phyloP scores from a whole-genome alignment of 768 basidiomycete genomes.

The Suillus placidus region DNA sequence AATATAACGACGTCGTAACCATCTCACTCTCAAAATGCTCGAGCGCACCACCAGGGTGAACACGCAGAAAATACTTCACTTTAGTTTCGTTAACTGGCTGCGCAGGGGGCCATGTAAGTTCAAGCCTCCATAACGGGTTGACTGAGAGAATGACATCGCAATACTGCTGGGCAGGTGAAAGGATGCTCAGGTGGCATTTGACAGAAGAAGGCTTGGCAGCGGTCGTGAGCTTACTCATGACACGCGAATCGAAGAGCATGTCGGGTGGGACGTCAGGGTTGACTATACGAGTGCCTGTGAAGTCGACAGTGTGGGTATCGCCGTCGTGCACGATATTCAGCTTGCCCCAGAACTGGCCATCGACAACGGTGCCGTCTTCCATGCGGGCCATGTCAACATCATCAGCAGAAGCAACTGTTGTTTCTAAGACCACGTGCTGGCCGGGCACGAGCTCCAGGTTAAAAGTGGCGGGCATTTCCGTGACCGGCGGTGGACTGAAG shows the following conservation, averaged over 20 bases:
- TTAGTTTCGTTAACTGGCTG: constrained; percentile 69
- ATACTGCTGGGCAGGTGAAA: constrained; percentile 74
- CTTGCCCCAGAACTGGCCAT: constrained; percentile 88
- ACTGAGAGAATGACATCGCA: constrained; percentile 78
- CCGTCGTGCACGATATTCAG: constrained; percentile 79
- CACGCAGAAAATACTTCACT: constrained; percentile 81
- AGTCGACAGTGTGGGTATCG: constrained; percentile 80
- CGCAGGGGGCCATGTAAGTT: constrained; percentile 77
- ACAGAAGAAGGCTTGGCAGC: constrained; percentile 76
- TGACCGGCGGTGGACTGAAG: constrained; percentile 64
- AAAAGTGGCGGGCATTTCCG: constrained; percentile 87
- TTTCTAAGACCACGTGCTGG: constrained; percentile 79
- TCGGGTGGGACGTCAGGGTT: constrained; percentile 67
- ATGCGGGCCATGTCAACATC: constrained; percentile 90
- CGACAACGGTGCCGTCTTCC: constrained; percentile 87
- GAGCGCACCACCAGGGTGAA: constrained; percentile 82
- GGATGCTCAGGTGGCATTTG: constrained; percentile 73
- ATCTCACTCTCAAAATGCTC: constrained; percentile 87
- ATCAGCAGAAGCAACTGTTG: constrained; percentile 72
- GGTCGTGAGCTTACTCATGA: constrained; percentile 74
- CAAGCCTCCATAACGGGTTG: constrained; percentile 74
- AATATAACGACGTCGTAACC: constrained; percentile 80
- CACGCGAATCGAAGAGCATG: constrained; percentile 73
- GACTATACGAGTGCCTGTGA: constrained; percentile 74
- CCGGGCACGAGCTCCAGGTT: constrained; percentile 80